Percentiles rank a stretch among this genome's conserved stretches.
These are phyloP conservation scores for Flaveria ramosissima DNA, from an alignment of 129 eudicot genomes.

Conservation along the genomic window DNA sequence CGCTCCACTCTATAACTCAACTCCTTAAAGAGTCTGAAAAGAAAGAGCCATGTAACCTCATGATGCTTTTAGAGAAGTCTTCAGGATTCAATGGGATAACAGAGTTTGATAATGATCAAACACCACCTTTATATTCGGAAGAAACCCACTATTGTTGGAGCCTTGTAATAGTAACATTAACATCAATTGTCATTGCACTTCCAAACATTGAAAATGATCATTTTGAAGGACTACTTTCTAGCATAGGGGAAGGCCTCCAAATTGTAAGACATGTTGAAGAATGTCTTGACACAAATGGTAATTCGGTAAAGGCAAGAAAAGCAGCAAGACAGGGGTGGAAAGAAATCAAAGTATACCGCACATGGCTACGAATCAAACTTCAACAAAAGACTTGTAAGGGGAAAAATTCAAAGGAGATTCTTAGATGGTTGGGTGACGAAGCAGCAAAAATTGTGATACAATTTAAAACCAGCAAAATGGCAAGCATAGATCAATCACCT, in stretches of 20 bases:
- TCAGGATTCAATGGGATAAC: background rate
- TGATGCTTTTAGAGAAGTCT: slow-evolving; percentile 9
- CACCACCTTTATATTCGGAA: background rate
- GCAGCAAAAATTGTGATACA: background rate
- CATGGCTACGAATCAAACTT: slow-evolving; percentile 6
- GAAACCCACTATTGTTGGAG: slow-evolving; percentile 9
- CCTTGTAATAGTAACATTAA: slow-evolving; percentile 10
- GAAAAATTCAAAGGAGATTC: slow-evolving; percentile 8
- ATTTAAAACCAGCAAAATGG: background rate
- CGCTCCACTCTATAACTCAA: background rate
- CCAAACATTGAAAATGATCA: background rate
- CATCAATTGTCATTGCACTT: slow-evolving; percentile 5
- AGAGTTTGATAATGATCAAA: background rate
- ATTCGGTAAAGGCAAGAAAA: background rate
- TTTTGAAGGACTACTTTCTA: background rate
- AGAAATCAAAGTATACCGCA: background rate
- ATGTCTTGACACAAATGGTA: background rate
- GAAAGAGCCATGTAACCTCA: slow-evolving; percentile 11
- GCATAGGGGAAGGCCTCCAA: slow-evolving; percentile 1
- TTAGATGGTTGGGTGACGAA: slow-evolving; percentile 14
- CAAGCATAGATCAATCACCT: background rate
- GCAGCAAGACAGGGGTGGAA: background rate
- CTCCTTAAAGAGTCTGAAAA: background rate
- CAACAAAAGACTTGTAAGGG: background rate
- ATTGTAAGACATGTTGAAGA: slow-evolving; percentile 8